Conservation (phyloP, 257 asterid genomes). For the Solanum arcanum region DNA sequence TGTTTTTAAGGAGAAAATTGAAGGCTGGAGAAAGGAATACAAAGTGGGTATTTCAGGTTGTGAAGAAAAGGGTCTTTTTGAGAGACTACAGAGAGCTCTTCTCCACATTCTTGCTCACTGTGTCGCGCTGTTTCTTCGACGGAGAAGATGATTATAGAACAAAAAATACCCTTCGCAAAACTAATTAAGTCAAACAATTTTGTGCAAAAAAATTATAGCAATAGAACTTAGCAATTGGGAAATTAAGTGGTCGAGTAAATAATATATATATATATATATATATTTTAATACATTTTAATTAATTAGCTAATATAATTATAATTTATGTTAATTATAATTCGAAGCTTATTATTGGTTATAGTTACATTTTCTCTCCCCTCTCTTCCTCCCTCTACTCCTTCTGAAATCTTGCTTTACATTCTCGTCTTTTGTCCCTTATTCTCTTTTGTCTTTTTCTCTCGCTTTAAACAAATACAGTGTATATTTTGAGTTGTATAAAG, state of each 20-base stretch:
- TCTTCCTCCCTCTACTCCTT: background rate
- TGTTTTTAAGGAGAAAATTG: conserved; percentile 44
- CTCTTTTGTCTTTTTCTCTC: rapidly evolving
- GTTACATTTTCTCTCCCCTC: no score
- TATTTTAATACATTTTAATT: no score
- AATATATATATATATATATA: no score
- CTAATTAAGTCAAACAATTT: background rate
- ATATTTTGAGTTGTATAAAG: no score
- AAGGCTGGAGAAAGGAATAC: conserved; percentile 81
- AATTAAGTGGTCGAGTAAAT: no score
- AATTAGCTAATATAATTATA: no score
- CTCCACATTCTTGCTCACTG: conserved; percentile 32
- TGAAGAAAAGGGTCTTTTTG: conserved; percentile 46
- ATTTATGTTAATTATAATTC: no score
- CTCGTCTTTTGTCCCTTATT: background rate
- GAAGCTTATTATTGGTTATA: no score
- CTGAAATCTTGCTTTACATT: rapidly evolving
- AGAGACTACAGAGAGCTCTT: conserved; percentile 17
- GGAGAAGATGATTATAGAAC: background rate
- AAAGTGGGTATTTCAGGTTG: conserved; percentile 51
- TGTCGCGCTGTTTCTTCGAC: background rate
- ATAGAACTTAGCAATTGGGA: no score
- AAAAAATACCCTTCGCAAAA: background rate
- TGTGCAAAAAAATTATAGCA: background rate
- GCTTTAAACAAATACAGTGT: no score